Percentiles rank a stretch among this genome's conserved stretches.
Conservation (phyloP, 108 stramenopile species). For the Nitzschia palea region DNA sequence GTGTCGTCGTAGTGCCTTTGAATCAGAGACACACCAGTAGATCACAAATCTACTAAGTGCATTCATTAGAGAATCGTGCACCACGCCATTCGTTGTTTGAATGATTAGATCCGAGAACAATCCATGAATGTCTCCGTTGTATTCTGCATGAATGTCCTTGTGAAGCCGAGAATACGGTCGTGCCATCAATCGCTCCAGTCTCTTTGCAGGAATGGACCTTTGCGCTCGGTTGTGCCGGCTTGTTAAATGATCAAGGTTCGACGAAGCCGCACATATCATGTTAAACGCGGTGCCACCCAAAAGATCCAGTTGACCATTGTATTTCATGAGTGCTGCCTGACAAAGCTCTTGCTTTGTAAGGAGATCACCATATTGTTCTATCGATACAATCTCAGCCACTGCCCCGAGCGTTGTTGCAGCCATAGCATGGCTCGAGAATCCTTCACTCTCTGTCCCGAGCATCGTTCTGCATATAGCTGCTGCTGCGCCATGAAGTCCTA, state of each 20-base stretch:
- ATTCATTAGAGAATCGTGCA: constrained; percentile 38
- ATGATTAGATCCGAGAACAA: constrained; percentile 36
- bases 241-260: constrained; percentile 14
- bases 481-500: constrained; percentile 53
- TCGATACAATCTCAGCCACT: constrained; percentile 25
- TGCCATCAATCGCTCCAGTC: constrained; percentile 25
- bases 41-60: constrained; percentile 45
- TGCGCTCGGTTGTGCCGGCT: constrained; percentile 19
- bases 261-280: constrained; percentile 12
- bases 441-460: constrained; percentile 18
- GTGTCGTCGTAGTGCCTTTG: constrained; percentile 17
- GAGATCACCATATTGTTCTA: constrained; percentile 24
- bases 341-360: constrained; percentile 37
- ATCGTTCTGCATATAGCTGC: constrained; percentile 62
- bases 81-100: constrained; percentile 10
- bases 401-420: constrained; percentile 14
- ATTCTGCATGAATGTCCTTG: constrained; percentile 35
- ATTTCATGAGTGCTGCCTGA: constrained; percentile 10
- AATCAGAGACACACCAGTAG: constrained; percentile 51
- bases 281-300: constrained; percentile 3
- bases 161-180: constrained; percentile 39
- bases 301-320: neutral
- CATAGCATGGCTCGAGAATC: constrained; percentile 1
- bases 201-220: constrained; percentile 2
- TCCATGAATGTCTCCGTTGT: constrained; percentile 36